Evolutionary conservation across 163 green algal species (phyloP).

Genomic region (Smithsoniella earleae): DNA sequence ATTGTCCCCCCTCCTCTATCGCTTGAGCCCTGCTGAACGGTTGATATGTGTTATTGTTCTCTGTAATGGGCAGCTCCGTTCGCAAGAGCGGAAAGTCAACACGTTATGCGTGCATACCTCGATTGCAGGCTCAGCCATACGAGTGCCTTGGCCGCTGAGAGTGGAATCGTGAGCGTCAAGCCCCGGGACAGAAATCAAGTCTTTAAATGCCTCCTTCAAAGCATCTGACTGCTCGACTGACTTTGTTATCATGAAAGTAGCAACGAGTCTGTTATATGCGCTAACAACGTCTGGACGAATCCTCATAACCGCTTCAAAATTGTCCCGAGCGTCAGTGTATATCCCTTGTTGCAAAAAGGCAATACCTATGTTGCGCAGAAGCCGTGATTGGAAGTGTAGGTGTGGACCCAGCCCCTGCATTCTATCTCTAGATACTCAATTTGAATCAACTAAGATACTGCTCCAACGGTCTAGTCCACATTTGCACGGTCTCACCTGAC

Average conservation of each 20-base stretch:
- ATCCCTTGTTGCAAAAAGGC: slow-evolving; percentile 68
- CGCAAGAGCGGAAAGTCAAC: too few relatives aligned
- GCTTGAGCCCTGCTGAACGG: too few relatives aligned
- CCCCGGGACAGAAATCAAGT: slow-evolving; percentile 16
- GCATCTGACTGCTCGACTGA: slow-evolving; percentile 28
- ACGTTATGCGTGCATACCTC: too few relatives aligned
- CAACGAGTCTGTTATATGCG: slow-evolving; percentile 13
- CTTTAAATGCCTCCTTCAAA: slow-evolving; percentile 27
- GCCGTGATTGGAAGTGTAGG: slow-evolving; percentile 47
- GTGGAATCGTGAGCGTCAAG: too few relatives aligned
- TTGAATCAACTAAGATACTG: too few relatives aligned
- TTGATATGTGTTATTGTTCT: too few relatives aligned
- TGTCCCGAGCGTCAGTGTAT: slow-evolving; percentile 58
- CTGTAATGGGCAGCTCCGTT: too few relatives aligned
- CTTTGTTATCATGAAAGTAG: slow-evolving; percentile 36
- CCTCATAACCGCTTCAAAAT: slow-evolving; percentile 56
- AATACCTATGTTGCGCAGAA: slow-evolving; percentile 75
- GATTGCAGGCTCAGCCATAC: too few relatives aligned
- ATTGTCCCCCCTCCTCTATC: too few relatives aligned
- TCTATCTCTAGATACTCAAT: slow-evolving; percentile 31
- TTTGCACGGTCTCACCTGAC: slow-evolving; percentile 28
- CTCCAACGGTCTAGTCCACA: too few relatives aligned
- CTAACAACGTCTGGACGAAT: neutral
- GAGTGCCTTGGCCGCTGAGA: too few relatives aligned
- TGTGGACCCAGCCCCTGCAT: neutral